Conservation (phyloP, 176 grass and related monocot genomes). For the Oryza officinalis region DNA sequence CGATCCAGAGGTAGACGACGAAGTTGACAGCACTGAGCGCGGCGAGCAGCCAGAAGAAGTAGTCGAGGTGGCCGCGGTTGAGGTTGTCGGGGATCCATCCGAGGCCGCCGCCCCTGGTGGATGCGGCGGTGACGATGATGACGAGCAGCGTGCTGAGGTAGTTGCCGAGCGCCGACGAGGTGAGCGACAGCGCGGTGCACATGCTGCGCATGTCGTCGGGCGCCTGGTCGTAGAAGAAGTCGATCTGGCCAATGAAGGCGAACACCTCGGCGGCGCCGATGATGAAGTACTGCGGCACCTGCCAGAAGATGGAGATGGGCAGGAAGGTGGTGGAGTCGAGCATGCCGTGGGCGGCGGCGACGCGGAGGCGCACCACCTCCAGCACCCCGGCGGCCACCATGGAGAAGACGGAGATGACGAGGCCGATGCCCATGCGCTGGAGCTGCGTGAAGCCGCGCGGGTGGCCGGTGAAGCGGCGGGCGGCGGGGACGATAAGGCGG, state of each 20-base stretch:
- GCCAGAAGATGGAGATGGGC: slow-evolving; percentile 68
- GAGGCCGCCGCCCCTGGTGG: slow-evolving; percentile 32
- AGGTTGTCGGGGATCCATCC: slow-evolving; percentile 67
- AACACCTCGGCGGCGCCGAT: slow-evolving; percentile 31
- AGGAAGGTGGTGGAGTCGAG: slow-evolving; percentile 23
- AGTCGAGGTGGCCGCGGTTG: slow-evolving; percentile 59
- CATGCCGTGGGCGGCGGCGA: slow-evolving; percentile 48
- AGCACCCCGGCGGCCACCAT: neutral
- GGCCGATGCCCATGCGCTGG: neutral
- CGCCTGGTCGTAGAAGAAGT: slow-evolving; percentile 36
- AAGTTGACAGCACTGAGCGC: slow-evolving; percentile 41
- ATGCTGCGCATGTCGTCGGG: slow-evolving; percentile 30
- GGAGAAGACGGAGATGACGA: neutral
- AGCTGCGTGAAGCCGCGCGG: neutral
- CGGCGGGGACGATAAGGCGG: neutral
- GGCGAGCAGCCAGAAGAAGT: slow-evolving; percentile 61
- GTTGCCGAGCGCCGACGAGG: slow-evolving; percentile 42
- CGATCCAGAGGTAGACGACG: slow-evolving; percentile 38
- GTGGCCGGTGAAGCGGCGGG: neutral
- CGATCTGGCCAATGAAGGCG: slow-evolving; percentile 21
- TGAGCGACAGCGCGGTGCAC: slow-evolving; percentile 15
- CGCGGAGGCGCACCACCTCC: neutral
- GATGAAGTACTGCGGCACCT: slow-evolving; percentile 66
- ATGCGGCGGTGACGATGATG: slow-evolving; percentile 21
- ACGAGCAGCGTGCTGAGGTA: slow-evolving; percentile 53